Evolutionary conservation across 495 filamentous ascomycete genomes (phyloP), one percentile per base, ranked within the genome.

Genomic region (Podospora tetraspora): DNA sequence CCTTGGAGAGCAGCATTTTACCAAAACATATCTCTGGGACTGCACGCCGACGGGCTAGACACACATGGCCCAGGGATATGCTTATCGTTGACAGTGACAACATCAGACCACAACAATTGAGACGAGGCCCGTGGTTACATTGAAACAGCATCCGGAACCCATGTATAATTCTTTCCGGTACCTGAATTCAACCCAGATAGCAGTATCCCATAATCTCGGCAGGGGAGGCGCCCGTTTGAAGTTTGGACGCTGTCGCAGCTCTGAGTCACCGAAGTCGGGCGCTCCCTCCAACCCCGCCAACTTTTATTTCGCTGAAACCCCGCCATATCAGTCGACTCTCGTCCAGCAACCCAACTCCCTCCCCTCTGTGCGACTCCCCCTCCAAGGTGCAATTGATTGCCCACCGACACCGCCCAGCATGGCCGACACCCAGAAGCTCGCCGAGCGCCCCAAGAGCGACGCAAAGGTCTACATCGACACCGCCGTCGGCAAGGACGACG

Each of bases 381-480:
- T 66, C 21, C 37, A 62, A 62, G 63, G 66, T 70, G 61, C 63
- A 57, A 70, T 71, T 72, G 69, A 67, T 24, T 24, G 59, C 59
- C 24, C 62, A 63, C 61, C 65, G 65, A 63, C 21, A 34, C 32
- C 67, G 61, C 57, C 66, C 60, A 76, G 34, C 60, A 82, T 80
- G 79, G 69, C 79, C 27, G 72, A 76, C 58, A 61, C 73, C 22
- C 74, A 80, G 69, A 79, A 81, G 52, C 73, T 82, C 69, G 77
- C 80, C 65, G 79, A 82, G 63, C 75, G 80, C 75, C 70, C 77
- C 69, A 80, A 79, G 73, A 70, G 68, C 73, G 76, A 85, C 79
- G 79, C 84, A 23, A 84, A 84, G 67, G 83, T 90, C 78, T 92
- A 93, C 79, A 84, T 96, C 70, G 92, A 96, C 83, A 89, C 92